Evolutionary conservation across 1,139 yeast species (phyloP).

Genomic region (Geotrichum bryndzae): DNA sequence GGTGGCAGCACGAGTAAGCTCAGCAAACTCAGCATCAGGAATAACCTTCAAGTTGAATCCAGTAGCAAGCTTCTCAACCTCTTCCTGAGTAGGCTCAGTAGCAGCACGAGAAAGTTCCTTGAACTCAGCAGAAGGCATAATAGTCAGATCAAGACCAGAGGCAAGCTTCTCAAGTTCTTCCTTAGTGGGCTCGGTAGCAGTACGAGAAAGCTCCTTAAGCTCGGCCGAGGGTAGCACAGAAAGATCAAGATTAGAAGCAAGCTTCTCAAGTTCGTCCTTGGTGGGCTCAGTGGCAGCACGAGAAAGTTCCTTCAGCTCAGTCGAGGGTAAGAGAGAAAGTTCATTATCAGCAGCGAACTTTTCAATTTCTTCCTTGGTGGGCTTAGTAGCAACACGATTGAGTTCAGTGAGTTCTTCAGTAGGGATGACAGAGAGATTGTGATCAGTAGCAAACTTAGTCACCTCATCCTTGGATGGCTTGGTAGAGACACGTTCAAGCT

Average conservation of each 20-base stretch:
- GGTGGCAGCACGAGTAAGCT: constrained; percentile 22
- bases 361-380: constrained; percentile 38
- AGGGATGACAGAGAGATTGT: constrained; percentile 25
- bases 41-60: constrained; percentile 32
- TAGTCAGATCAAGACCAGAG: constrained; percentile 18
- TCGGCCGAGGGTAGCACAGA: constrained; percentile 28
- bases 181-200: constrained; percentile 23
- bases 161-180: constrained; percentile 24
- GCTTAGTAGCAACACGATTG: constrained; percentile 30
- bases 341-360: constrained; percentile 31
- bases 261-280: constrained; percentile 29
- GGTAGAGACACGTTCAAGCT: constrained; percentile 1
- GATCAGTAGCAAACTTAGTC: neutral
- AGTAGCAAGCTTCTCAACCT: constrained; percentile 24
- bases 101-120: constrained; percentile 35
- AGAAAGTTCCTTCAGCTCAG: constrained; percentile 24
- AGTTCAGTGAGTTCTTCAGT: constrained; percentile 25
- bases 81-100: constrained; percentile 32
- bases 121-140: constrained; percentile 27
- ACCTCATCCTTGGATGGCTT: constrained; percentile 25
- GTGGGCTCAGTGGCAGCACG: constrained; percentile 20
- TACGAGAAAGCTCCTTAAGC: constrained; percentile 20
- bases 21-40: constrained; percentile 13
- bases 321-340: constrained; percentile 20
- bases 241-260: constrained; percentile 29